Evolutionary conservation across 352 stramenopile species (phyloP), one percentile per base, ranked within the genome.

Genomic region (Elongisporangium prolatum): DNA sequence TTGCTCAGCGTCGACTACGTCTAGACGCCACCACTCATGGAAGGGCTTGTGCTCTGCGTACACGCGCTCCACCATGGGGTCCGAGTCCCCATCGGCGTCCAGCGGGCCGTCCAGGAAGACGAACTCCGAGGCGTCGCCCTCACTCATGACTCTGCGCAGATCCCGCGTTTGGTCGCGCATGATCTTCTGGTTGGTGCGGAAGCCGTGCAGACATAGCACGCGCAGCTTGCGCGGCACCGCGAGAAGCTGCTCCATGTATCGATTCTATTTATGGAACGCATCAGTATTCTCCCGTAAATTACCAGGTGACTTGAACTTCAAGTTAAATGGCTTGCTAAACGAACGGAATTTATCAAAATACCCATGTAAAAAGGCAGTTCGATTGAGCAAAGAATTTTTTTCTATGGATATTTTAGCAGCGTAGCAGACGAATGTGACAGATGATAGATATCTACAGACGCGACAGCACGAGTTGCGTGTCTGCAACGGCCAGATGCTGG

Each of bases 121-220:
- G 24, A 80, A 80, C 52, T 81, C 71, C 18, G 73, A 64, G 20
- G 62, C 63, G 4, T 57, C 21, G 4, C 72, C 70, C 10, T 83
- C 52, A 21, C 54, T 64, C 8, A 57, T 51, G 5, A 40, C 28
- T 40, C 28, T 40, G 34, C 66, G 75, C 64, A 86, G 59, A 2
- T 64, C 71, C 11, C 71, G 72, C 11, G 64, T 71, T 48, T 86
- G 75, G 50, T 72, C 59, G 40, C 67, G 34, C 73, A 86, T 83
- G 48, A 86, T 69, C 40, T 68, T 40, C 24, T 55, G 54, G 58
- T 86, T 86, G 17, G 73, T 83, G 22, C 75, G 75, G 59, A 77
- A 86, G 18, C 75, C 75, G 53, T 86, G 75, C 17, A 84, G 58
- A 37, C 74, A 84, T n/a, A 84, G 52, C 52, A 80, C 70, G 11